Base-by-base conservation (phyloP, 768 basidiomycete genomes). In the Saitozyma sp. region DNA sequence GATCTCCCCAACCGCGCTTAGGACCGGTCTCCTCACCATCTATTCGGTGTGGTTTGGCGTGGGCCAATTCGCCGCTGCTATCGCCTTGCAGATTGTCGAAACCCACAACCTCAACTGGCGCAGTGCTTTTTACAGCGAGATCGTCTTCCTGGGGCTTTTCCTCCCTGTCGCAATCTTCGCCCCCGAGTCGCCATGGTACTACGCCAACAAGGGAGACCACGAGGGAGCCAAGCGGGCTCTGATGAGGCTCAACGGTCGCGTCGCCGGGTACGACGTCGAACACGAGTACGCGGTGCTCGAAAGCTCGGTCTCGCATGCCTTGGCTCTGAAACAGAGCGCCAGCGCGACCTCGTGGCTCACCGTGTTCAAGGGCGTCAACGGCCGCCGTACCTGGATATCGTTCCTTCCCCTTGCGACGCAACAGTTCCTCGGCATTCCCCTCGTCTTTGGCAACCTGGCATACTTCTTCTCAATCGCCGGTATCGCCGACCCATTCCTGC, bases 391-490 rank as follows among this genome's bases (percentile, higher is more conserved):
- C 1, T 48, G 62, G 48, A 37, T 59, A 50, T 61, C 64, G 41
- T 45, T 62, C 43, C 41, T 58, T 46, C 56, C 58, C 2, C 39
- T 62, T 19, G 41, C 42, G 10, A 46, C 39, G 42, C 66, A 67
- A 50, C 40, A 62, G 38, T 43, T n/a, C 45, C 20, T 52, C 14
- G 61, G 61, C 49, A 46, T 56, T 50, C 20, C 62, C 8, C n/a
- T 64, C 38, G 38, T 61, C 51, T 66, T n/a, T 37, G 64, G 64
- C 16, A 56, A 65, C 50, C 54, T 29, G 14, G 39, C 63, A 16
- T 54, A 50, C 56, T 68, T 68, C 61, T 68, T 68, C 61, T 52
- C 50, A 37, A 43, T 56, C 8, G 67, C 67, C 8, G 64, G 64
- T 13, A 49, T 61, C 14, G 48, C 41, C 9, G 59, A 68, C 9